Base-by-base conservation (phyloP, 2,329 filamentous ascomycete genomes). In the Chrysoporthe deuterocubensis region DNA sequence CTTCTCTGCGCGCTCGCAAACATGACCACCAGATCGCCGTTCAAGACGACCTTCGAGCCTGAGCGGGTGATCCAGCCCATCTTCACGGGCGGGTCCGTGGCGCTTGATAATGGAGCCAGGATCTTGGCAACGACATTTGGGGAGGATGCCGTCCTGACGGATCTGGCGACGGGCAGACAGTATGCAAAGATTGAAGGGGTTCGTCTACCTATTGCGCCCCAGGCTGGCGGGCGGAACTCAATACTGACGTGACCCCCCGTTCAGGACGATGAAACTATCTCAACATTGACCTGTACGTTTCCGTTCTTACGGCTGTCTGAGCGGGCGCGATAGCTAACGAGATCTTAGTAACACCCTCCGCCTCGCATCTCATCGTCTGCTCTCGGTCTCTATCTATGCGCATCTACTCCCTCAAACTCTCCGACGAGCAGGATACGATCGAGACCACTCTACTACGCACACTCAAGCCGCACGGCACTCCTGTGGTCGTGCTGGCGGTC, bases 331-430 rank as follows among this genome's bases (percentile, higher is more conserved):
- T 21, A 66, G 66, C 73, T 75, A 67, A 75, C 60, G 70, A 37
- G 70, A 43, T 54, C 61, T 18, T 37, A 93, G 91, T 99, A 73
- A 96, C 95, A 0, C 94, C 94, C 0, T 93, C 92, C 70, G 93
- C 90, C 9, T 94, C 93, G 37, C 93, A 97, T 78, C 86, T 98
- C 66, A 89, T 97, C 71, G 83, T 96, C 73, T 98, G 94, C 82
- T 99, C 96, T 21, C 90, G 95, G 72, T 98, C 95, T n/a, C 85
- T 97, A 65, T 94, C 94, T 7, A 96, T 98, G 94, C 91, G 92
- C 76, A 94, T 98, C 72, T 98, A 93, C 80, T 81, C 90, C 21
- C 84, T 99, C 37, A 85, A 85, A 63, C 82, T 84, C 37, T 87
- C 87, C 26, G 82, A 83, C 40, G 83, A 86, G 26, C 83, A 87